Base-by-base conservation (phyloP, 2,329 filamentous ascomycete species). In the Annulohypoxylon truncatum region DNA sequence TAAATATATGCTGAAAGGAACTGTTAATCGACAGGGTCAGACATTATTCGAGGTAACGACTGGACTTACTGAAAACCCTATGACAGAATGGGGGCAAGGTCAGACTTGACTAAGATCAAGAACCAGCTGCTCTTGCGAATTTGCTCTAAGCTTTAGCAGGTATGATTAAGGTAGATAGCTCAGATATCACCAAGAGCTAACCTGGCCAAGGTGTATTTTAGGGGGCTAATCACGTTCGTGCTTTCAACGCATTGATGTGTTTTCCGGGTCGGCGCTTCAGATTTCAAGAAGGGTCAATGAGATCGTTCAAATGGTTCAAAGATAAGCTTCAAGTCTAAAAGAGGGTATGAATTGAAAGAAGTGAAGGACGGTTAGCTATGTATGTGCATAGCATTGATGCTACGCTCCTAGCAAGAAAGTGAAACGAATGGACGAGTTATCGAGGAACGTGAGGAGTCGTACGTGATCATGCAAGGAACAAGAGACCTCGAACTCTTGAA, bases 381-480 rank as follows among this genome's bases (percentile, higher is more conserved):
- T 63, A 63, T 33, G 42, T 29, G 40, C 31, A 50, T 55, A 55
- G 15, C 38, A 61, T 24, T 26, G n/a, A 47, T 38, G 31, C 18
- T 44, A 61, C 38, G 8, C 47, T 24, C 20, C 22, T 35, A 59
- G 42, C 22, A 35, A 47, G 50, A 52, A 54, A 44, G 29, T 54
- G 31, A 62, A 66, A 68, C 55, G 59, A 66, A 61, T 51, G 66
- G 47, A 64, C 52, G 66, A 60, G 48, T 54, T 55, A 38, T 47
- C 31, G 62, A 62, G 12, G 35, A 38, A 18, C 35, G 35, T 38
- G 35, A 38, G 5, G 40, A 42, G 58, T 63, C 55, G 54, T 63
- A 68, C 55, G 66, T 66, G 61, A 62, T 66, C 61, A 66, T 59
- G 62, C 62, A 68, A 68, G 54, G 48, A 64, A 65, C 65, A 56